Conservation (phyloP, 2,329 filamentous ascomycete species). For the Macrophomina phaseolina region DNA sequence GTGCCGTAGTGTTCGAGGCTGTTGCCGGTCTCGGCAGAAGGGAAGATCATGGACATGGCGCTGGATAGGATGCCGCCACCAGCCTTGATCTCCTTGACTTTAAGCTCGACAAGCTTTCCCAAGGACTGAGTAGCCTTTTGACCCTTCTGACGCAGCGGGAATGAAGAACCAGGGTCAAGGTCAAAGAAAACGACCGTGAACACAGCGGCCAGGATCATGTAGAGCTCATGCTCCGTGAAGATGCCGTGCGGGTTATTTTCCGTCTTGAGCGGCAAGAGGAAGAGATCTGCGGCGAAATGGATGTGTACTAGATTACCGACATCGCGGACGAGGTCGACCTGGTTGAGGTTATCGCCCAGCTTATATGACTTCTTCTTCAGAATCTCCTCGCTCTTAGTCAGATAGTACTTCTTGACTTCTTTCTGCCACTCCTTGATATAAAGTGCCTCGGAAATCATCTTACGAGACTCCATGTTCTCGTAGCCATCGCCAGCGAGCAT, state of each 20-base stretch:
- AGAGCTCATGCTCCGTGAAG: constrained; percentile 61
- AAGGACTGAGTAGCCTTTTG: constrained; percentile 55
- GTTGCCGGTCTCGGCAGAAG: constrained; percentile 40
- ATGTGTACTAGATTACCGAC: constrained; percentile 61
- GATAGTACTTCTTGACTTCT: constrained; percentile 73
- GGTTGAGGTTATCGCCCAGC: constrained; percentile 62
- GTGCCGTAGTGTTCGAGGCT: constrained; percentile 59
- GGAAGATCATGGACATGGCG: constrained; percentile 48
- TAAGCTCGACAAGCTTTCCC: constrained; percentile 56
- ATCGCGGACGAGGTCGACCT: constrained; percentile 72
- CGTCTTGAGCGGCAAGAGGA: constrained; percentile 62
- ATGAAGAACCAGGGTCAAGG: constrained; percentile 58
- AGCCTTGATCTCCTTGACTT: constrained; percentile 53
- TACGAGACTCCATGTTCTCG: constrained; percentile 39
- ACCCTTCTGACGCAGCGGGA: constrained; percentile 57
- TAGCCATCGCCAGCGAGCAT: constrained; percentile 54
- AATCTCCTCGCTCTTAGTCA: constrained; percentile 65
- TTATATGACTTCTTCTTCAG: constrained; percentile 69
- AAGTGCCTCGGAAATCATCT: constrained; percentile 58
- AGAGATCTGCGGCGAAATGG: constrained; percentile 61
- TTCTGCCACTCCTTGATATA: constrained; percentile 66
- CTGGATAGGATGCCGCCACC: constrained; percentile 49
- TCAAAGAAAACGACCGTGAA: constrained; percentile 63
- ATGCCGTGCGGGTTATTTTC: constrained; percentile 56
- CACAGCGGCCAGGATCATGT: constrained; percentile 58